A percentile compares a stretch with the other conserved stretches of the same genome.
These are phyloP conservation scores for Candida schatavii DNA, from an alignment of 805 yeast species.

Conservation along the genomic window DNA sequence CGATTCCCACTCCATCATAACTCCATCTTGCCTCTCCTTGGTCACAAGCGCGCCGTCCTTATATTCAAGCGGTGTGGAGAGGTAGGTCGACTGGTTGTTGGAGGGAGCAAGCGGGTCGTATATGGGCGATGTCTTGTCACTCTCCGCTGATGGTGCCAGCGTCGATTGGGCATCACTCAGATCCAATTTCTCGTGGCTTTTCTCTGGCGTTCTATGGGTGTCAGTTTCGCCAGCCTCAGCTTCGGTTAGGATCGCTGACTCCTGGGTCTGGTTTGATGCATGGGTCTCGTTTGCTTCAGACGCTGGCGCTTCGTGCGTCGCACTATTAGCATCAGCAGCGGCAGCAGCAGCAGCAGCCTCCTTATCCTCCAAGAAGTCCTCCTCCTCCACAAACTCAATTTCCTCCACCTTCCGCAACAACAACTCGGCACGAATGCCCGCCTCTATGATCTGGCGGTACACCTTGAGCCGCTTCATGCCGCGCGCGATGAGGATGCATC, in stretches of 20 bases:
- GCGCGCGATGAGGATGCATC: constrained; percentile 67
- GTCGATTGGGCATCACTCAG: background rate
- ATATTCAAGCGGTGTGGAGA: constrained; percentile 66
- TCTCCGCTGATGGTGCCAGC: constrained; percentile 2
- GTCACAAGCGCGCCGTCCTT: constrained; percentile 70
- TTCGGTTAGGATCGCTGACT: constrained; percentile 2
- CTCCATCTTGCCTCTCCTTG: constrained; percentile 75
- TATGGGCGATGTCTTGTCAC: constrained; percentile 1
- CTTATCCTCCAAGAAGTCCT: constrained; percentile 24
- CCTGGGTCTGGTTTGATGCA: too few relatives aligned
- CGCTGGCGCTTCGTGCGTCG: too few relatives aligned
- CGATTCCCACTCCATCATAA: constrained; percentile 97
- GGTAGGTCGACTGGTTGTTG: constrained; percentile 58
- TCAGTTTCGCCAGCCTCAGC: background rate
- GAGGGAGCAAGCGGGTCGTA: constrained; percentile 47
- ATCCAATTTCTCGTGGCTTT: background rate
- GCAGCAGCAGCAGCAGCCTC: constrained; percentile 12
- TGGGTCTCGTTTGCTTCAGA: constrained; percentile 14
- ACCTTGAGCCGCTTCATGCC: constrained; percentile 35
- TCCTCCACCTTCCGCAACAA: constrained; percentile 70
- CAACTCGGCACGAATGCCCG: constrained; percentile 89
- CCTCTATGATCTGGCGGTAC: constrained; percentile 61
- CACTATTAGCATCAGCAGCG: too few relatives aligned
- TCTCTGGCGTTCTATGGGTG: background rate
- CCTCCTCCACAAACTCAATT: constrained; percentile 56